These are phyloP conservation scores for Hysterium pulicare DNA, from an alignment of 2,329 filamentous ascomycete species.

Conservation along the genomic window DNA sequence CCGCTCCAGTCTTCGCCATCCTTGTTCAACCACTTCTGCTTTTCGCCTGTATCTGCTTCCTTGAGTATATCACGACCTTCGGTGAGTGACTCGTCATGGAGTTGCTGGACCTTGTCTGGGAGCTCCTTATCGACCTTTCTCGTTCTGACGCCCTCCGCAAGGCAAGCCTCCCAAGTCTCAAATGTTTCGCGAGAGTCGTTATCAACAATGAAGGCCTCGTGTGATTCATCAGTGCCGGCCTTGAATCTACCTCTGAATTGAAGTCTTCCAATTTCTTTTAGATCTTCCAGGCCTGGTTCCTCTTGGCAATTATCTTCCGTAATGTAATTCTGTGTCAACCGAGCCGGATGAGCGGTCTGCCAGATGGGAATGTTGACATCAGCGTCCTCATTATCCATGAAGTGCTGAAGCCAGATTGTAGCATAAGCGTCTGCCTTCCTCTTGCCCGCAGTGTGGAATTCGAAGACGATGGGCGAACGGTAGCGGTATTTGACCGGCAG, in stretches of 20 bases:
- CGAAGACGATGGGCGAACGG: constrained; percentile 83
- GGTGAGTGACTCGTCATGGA: constrained; percentile 78
- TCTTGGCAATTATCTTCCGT: constrained; percentile 70
- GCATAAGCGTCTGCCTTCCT: constrained; percentile 72
- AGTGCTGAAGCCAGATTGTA: constrained; percentile 78
- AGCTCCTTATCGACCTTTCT: constrained; percentile 70
- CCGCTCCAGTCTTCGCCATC: constrained; percentile 83
- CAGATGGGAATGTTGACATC: constrained; percentile 88
- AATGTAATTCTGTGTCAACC: constrained; percentile 89
- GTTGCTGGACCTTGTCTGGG: constrained; percentile 65
- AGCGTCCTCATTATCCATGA: constrained; percentile 74
- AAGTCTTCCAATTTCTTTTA: constrained; percentile 77
- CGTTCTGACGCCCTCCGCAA: constrained; percentile 77
- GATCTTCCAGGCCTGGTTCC: constrained; percentile 69
- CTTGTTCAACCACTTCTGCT: constrained; percentile 72
- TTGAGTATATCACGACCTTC: constrained; percentile 79
- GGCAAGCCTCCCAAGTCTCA: constrained; percentile 91
- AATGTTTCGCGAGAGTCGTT: constrained; percentile 90
- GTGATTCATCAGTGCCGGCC: constrained; percentile 82
- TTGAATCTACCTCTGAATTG: constrained; percentile 81
- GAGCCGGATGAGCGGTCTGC: constrained; percentile 69
- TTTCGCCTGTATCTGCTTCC: constrained; percentile 67
- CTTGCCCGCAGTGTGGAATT: constrained; percentile 70
- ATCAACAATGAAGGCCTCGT: constrained; percentile 77
- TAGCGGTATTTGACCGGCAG: constrained; percentile 90